These are phyloP conservation scores for Lycium ferocissimum DNA, from an alignment of 257 asterid species.

Conservation along the genomic window DNA sequence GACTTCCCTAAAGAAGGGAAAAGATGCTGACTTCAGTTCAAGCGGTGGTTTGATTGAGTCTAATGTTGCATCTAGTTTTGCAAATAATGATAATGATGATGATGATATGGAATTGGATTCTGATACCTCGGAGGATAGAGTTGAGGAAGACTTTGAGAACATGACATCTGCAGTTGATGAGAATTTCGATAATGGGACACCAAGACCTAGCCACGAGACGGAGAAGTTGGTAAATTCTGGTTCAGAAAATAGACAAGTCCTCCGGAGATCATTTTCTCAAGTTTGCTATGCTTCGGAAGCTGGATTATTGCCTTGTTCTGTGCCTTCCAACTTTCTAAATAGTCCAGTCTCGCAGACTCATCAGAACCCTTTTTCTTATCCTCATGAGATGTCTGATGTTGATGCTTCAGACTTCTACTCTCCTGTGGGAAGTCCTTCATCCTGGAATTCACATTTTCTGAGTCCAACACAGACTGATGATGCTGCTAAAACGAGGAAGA, in stretches of 20 bases:
- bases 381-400: constrained; percentile 72
- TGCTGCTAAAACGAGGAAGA: constrained; percentile 79
- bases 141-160: constrained; percentile 58
- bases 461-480: constrained; percentile 66
- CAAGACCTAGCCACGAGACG: constrained; percentile 36
- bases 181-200: constrained; percentile 32
- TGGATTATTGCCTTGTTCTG: constrained; percentile 43
- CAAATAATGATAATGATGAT: constrained; percentile 54
- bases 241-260: constrained; percentile 57
- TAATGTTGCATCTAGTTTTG: constrained; percentile 39
- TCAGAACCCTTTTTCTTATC: constrained; percentile 64
- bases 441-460: constrained; percentile 72
- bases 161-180: constrained; percentile 29
- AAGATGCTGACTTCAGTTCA: constrained; percentile 56
- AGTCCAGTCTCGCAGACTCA: constrained; percentile 40
- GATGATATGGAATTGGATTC: constrained; percentile 56
- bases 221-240: constrained; percentile 51
- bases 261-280: constrained; percentile 52
- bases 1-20: constrained; percentile 66
- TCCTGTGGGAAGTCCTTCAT: constrained; percentile 79
- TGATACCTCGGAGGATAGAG: constrained; percentile 50
- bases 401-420: constrained; percentile 64
- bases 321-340: constrained; percentile 54
- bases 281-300: constrained; percentile 62
- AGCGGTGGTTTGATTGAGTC: constrained; percentile 49